Evolutionary conservation across 257 asterid genomes (phyloP).

Genomic region (Solanum rostratum): DNA sequence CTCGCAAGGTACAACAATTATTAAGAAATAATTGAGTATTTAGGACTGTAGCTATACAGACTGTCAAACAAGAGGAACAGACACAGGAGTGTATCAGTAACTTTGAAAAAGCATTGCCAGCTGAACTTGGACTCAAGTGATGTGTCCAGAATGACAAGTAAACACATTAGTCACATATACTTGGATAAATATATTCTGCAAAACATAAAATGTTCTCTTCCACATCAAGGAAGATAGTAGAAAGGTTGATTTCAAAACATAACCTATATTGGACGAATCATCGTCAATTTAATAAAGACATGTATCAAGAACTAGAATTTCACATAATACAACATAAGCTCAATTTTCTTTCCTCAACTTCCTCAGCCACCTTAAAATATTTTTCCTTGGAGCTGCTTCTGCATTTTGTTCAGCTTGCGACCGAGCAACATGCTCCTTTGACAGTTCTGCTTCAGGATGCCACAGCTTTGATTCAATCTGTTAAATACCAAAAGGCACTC

Average conservation of each 20-base stretch:
- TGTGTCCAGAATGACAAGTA: background rate
- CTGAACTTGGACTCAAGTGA: too few species aligned
- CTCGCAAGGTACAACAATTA: too few species aligned
- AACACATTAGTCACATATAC: background rate
- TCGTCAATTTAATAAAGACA: background rate
- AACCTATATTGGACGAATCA: background rate
- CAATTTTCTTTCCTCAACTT: background rate
- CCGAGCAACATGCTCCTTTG: background rate
- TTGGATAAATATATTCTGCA: background rate
- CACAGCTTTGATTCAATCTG: conserved; percentile 20
- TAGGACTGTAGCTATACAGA: too few species aligned
- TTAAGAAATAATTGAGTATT: too few species aligned
- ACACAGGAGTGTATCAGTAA: background rate
- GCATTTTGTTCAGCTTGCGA: conserved; percentile 6
- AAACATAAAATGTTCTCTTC: background rate
- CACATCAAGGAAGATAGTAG: background rate
- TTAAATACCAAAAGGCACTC: conserved; percentile 9
- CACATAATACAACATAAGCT: background rate
- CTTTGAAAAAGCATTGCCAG: background rate
- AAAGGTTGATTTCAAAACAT: background rate
- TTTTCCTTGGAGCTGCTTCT: conserved; percentile 4
- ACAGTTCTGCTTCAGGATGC: conserved; percentile 13
- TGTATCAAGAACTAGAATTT: background rate
- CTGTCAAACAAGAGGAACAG: too few species aligned
- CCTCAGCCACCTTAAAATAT: background rate